Base-by-base conservation (phyloP, 2,329 filamentous ascomycete species). In the Hypoxylon sp. region DNA sequence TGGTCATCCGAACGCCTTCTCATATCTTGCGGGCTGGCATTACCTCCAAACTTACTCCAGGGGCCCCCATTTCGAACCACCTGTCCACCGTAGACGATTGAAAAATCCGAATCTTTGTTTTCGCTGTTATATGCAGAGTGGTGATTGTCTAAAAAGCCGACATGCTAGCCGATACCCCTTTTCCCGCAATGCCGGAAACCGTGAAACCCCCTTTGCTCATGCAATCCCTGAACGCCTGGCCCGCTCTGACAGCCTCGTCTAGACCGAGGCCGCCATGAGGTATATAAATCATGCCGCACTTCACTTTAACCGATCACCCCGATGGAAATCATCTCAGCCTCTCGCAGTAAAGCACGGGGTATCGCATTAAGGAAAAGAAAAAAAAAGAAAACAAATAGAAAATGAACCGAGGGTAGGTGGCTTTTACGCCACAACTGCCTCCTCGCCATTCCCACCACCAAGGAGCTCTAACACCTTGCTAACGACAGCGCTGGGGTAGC, bases 381-480 rank as follows among this genome's bases (percentile, higher is more conserved):
- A 76, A 73, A 72, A 52, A 54, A 59, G 60, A 69, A 49, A 62
- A 26, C 39, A 44, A 58, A 46, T 24, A 41, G 24, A 41, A 52
- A 52, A 52, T 7, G 49, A 39, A 6, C 10, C n/a, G 4, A 4
- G 32, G n/a, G 32, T 11, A 32, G 19, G n/a, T 41, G 13, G 30
- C 24, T 64, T 28, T 67, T 43, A 75, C 43, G 65, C 63, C n/a
- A 64, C 62, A 32, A 66, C 57, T 44, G 73, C 75, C 57, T 81
- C 80, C 59, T 83, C 81, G 26, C 79, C 77, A 37, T 74, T 75
- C 15, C 81, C 81, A 62, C 85, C 86, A 44, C 90, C 89, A 39
- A 99, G 88, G 56, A 99, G 86, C 79, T 97, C 95, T 43, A 95
- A 84, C 64, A 98, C 94, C 85, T 97, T 98, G 80, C 91, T 92